Base-by-base conservation (phyloP, 2,329 filamentous ascomycete genomes). In the Botrytis fragariae region DNA sequence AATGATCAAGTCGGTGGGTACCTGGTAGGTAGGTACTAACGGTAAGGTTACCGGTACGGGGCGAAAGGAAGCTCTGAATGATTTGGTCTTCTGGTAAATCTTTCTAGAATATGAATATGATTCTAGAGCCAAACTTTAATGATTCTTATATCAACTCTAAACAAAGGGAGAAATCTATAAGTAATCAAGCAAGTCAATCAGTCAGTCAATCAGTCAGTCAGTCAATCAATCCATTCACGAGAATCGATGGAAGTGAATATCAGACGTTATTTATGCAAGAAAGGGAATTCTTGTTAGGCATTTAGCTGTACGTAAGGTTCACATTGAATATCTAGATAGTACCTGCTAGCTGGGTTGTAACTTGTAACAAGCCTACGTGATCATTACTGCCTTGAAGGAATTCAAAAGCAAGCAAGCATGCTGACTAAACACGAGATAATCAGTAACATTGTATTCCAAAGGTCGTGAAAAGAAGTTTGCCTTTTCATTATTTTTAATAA, bases 301-400 rank as follows among this genome's bases (percentile, higher is more conserved):
- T 32, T 54, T 25, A 54, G 14, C 44, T 16, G 14, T 51, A 70
- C 68, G 68, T 44, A 70, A 70, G 20, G 18, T 44, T 60, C 32
- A n/a, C 22, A 59, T 70, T 35, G 29, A 25, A 10, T 39, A 16
- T 22, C n/a, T 14, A 29, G 16, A 57, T 18, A 57, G 12, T n/a
- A 51, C 25, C 48, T 57, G n/a, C n/a, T 57, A 57, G 51, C 48
- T 29, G 14, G 51, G 51, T 18, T 29, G 51, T 29, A 54, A 29
- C 10, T 61, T 25, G 9, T 39, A n/a, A 44, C 10, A 65, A 32
- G 35, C 39, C 51, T 63, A 71, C 69, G 59, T 63, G 57, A 71
- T 63, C 69, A 63, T 32, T 25, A 71, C 69, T 71, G 57, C 44
- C 67, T 69, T 59, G 35, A 39, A 60, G 68, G 37, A 48, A 44